Base-by-base conservation (phyloP, 306 rosid genomes). In the Boehmeria nivea region DNA sequence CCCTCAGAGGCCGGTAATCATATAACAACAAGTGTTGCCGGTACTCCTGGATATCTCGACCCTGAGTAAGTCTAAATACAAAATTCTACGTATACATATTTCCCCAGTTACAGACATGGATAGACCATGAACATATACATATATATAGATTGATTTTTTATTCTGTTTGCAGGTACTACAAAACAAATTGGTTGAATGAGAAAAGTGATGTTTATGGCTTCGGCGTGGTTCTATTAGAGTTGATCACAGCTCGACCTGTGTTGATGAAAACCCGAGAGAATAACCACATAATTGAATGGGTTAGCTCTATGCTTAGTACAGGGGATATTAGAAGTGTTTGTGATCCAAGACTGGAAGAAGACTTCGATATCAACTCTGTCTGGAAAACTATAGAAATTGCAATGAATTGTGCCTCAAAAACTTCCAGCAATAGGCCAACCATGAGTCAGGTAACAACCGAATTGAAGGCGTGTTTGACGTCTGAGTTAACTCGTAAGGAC, bases 381-480 rank as follows among this genome's bases (percentile, higher is more conserved):
- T 59, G 65, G 72, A 67, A 51, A 67, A 53, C 28, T 20, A n/a
- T 67, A 40, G 65, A 67, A 27, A 50, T 42, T 9, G 59, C 72
- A 28, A 58, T 59, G 65, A 18, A 19, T 20, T 58, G 65, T 40
- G 37, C 57, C 1, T 39, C 65, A 16, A 27, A 26, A 27, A 40
- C 33, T 3, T 21, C 54, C 12, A 8, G 18, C 25, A 18, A 12
- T 15, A 67, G 72, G 61, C 72, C 72, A 28, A 20, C 9, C 8
- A 67, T 67, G 54, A 59, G 33, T 33, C 25, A 6, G 6, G 72
- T 67, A 4, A 24, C 20, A 16, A 59, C 14, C 19, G 64, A 59
- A 26, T 6, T 59, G 24, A 44, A 59, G 28, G 27, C 26, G 3
- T 70, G 67, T 42, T 42, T 78, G 5, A 4, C 36, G 36, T 31